A percentile compares a stretch with the other conserved stretches of the same genome.
Evolutionary conservation across 208 protist species (phyloP).

Genomic region (Trypanosoma melophagium): DNA sequence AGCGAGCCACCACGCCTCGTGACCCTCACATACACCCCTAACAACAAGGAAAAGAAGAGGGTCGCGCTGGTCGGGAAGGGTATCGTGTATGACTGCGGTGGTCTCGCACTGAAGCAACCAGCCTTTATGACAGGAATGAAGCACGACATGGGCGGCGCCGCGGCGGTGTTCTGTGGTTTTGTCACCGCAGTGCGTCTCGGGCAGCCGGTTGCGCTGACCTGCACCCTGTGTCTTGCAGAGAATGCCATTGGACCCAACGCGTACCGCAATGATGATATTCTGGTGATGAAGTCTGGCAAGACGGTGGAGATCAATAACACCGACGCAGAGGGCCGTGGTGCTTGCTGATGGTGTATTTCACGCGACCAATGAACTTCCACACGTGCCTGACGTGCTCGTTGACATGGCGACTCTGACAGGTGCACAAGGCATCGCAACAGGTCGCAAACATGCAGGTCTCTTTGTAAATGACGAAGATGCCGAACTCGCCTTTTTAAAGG

Average conservation of each 20-base stretch:
- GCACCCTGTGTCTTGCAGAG: conserved; percentile 85
- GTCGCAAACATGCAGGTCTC: conserved; percentile 68
- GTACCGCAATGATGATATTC: conserved; percentile 84
- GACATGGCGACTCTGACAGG: conserved; percentile 92
- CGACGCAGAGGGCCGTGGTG: no score
- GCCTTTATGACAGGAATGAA: conserved; percentile 88
- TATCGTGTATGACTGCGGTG: conserved; percentile 89
- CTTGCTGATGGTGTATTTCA: conserved; percentile 89
- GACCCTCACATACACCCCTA: conserved; percentile 63
- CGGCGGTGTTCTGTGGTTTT: conserved; percentile 77
- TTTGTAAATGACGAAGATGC: conserved; percentile 64
- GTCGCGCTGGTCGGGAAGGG: conserved; percentile 84
- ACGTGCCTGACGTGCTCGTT: conserved; percentile 72
- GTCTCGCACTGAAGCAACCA: conserved; percentile 79
- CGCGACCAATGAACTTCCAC: conserved; percentile 63
- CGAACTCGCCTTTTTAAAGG: conserved; percentile 50
- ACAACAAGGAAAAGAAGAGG: conserved; percentile 39
- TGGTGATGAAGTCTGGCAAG: conserved; percentile 84
- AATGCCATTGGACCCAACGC: conserved; percentile 75
- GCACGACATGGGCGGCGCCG: conserved; percentile 86
- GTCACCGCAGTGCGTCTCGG: conserved; percentile 55
- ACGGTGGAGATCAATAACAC: conserved; percentile 90
- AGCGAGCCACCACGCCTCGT: conserved; percentile 69
- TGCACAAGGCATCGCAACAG: conserved; percentile 85
- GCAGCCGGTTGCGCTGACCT: conserved; percentile 47